These are phyloP conservation scores for Aphanomyces cochlioides DNA, from an alignment of 352 stramenopile genomes.

Conservation along the genomic window DNA sequence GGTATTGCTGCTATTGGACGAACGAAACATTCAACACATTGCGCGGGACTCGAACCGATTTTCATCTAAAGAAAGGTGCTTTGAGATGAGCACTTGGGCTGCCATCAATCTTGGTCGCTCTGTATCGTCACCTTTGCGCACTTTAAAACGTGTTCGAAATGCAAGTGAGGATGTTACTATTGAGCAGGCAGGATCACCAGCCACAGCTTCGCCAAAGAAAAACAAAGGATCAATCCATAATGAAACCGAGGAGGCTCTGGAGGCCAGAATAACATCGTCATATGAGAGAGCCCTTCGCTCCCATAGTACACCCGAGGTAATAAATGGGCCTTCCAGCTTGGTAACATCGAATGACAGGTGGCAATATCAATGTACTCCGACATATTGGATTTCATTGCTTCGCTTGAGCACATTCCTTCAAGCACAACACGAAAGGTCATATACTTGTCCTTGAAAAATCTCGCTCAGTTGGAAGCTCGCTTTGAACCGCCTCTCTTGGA, in stretches of 20 bases:
- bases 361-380: conserved; percentile 22
- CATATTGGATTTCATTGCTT: conserved; percentile 7
- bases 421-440: conserved; percentile 23
- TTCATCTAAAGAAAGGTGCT: too few relatives aligned
- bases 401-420: background rate
- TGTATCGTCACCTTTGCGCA: background rate
- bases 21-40: too few relatives aligned
- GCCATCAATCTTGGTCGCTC: conserved; percentile 14
- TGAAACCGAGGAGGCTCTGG: conserved; percentile 28
- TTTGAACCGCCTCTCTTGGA: background rate
- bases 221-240: conserved; percentile 1
- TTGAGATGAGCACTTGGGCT: conserved; percentile 15
- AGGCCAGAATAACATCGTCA: conserved; percentile 20
- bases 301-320: conserved; percentile 19
- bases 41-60: too few relatives aligned
- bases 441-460: conserved; percentile 28
- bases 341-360: conserved; percentile 1
- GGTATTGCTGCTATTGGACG: too few relatives aligned
- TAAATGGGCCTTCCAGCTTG: background rate
- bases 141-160: conserved; percentile 9
- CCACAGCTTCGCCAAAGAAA: conserved; percentile 4
- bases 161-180: background rate
- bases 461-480: conserved; percentile 16
- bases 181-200: background rate
- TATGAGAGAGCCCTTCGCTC: conserved; percentile 24